phyloP scores from a whole-genome alignment of 2,329 filamentous ascomycete species.

The Chaetothyriales sp. region DNA sequence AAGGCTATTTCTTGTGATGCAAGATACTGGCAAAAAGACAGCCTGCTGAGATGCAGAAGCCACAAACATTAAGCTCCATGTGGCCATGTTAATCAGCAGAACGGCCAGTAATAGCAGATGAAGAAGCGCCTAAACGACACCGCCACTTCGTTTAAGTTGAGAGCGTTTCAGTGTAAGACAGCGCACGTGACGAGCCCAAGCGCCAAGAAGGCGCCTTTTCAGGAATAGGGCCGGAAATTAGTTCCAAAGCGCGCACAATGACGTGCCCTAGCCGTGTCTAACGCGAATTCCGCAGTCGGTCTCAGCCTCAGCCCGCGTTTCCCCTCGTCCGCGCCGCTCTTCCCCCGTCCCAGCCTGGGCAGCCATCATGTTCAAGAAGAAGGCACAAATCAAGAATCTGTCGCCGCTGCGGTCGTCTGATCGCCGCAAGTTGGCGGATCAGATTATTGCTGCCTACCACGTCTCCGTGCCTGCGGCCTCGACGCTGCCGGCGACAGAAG shows the following conservation, averaged over 20 bases:
- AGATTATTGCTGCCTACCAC: constrained; percentile 50
- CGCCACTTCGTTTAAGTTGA: too few relatives aligned
- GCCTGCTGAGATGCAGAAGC: too few relatives aligned
- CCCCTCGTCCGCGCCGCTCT: not conserved
- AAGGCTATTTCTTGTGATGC: too few relatives aligned
- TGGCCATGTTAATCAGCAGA: too few relatives aligned
- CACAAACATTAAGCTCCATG: too few relatives aligned
- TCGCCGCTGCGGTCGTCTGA: constrained; percentile 54
- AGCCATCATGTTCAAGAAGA: constrained; percentile 48
- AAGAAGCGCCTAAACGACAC: too few relatives aligned
- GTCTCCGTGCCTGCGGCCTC: constrained; percentile 32
- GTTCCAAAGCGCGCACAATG: not conserved
- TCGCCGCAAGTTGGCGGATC: constrained; percentile 51
- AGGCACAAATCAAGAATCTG: constrained; percentile 52
- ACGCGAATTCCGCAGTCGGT: not conserved
- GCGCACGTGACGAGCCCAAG: not conserved
- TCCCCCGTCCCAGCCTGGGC: not conserved
- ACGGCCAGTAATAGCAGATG: too few relatives aligned
- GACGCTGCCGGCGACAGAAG: constrained; percentile 17
- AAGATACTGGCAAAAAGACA: too few relatives aligned
- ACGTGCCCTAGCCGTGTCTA: not conserved
- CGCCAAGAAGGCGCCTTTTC: not conserved
- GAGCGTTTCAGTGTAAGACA: not conserved
- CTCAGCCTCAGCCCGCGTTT: not conserved
- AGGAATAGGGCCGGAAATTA: not conserved